phyloP scores from a whole-genome alignment of 2,329 filamentous ascomycete species.

The Chaetomium sp. region DNA sequence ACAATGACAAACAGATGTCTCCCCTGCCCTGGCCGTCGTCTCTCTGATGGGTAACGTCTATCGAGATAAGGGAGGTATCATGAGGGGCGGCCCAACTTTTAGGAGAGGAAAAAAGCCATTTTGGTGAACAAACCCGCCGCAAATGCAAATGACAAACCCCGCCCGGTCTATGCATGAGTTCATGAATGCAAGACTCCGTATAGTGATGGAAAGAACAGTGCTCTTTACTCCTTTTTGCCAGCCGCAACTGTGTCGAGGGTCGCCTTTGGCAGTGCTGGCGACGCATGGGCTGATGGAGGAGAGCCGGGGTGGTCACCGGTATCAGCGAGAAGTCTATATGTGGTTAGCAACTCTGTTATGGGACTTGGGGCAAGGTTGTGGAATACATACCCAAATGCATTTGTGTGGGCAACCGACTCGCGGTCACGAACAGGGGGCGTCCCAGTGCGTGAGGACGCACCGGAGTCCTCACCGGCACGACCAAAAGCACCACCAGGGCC shows the following conservation, averaged over 20 bases:
- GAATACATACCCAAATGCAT: constrained; percentile 84
- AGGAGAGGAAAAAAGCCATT: constrained; percentile 15
- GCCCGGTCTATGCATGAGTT: constrained; percentile 52
- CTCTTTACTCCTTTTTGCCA: constrained; percentile 52
- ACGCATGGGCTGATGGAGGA: constrained; percentile 68
- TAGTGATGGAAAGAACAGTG: constrained; percentile 39
- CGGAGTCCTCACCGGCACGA: constrained; percentile 80
- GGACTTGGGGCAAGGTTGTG: not conserved
- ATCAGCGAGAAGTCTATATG: constrained; percentile 57
- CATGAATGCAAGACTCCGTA: constrained; percentile 48
- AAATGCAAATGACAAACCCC: constrained; percentile 52
- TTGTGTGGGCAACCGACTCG: constrained; percentile 66
- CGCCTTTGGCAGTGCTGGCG: constrained; percentile 66
- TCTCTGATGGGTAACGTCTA: constrained; percentile 32
- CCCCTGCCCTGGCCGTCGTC: constrained; percentile 21
- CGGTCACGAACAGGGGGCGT: constrained; percentile 70
- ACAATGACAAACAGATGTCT: constrained; percentile 12
- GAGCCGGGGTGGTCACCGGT: constrained; percentile 67
- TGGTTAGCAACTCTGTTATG: constrained; percentile 37
- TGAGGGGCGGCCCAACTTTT: constrained; percentile 26
- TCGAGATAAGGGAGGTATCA: constrained; percentile 24
- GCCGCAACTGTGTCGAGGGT: constrained; percentile 52
- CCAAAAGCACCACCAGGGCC: constrained; percentile 71
- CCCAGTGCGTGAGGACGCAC: constrained; percentile 82
- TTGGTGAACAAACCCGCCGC: constrained; percentile 43